Base-by-base conservation (phyloP, 2,329 filamentous ascomycete species). In the Amylocarpus encephaloides region DNA sequence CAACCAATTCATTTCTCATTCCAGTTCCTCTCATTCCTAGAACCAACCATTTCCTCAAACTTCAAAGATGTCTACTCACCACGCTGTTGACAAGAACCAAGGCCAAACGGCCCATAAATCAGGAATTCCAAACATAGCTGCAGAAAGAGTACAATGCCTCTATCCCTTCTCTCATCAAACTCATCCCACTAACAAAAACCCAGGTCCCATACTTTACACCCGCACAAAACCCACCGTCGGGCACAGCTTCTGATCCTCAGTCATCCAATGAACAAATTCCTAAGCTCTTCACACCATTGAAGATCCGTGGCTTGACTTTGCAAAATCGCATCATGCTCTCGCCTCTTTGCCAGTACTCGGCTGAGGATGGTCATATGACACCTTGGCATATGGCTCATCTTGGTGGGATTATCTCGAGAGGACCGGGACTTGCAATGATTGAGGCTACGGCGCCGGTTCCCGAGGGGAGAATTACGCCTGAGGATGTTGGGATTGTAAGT, bases 321-420 rank as follows among this genome's bases (percentile, higher is more conserved):
- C 82, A 82, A 56, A 86, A 85, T 66, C 78, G 83, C 57, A 81
- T 49, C 56, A 76, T 80, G 58, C 70, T 84, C 10, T 76, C 79
- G 2, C 82, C 82, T 0, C 69, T 85, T 3, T 86, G 83, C 66
- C 82, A 86, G 65, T 86, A 86, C 68, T 80, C 75, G 6, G 78
- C 82, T 12, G 64, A 82, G 40, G 77, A 85, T 64, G 83, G 91
- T 35, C 85, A 92, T 67, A 73, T 85, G 56, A 91, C 86, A 1
- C 77, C 86, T 65, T 95, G 83, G 78, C 89, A 95, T 67, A 72
- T 92, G 44, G 82, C 89, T 13, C 90, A 95, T 63, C 74, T 92
- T 22, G 88, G 89, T 50, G 83, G 88, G 53, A 90, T 90, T 59
- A 78, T 88, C 18, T 75, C 85, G 51, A 81, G 85, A 49, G 91